Evolutionary conservation across 306 rosid species (phyloP), one percentile per base, ranked within the genome.

Genomic region (Heteromeles arbutifolia): DNA sequence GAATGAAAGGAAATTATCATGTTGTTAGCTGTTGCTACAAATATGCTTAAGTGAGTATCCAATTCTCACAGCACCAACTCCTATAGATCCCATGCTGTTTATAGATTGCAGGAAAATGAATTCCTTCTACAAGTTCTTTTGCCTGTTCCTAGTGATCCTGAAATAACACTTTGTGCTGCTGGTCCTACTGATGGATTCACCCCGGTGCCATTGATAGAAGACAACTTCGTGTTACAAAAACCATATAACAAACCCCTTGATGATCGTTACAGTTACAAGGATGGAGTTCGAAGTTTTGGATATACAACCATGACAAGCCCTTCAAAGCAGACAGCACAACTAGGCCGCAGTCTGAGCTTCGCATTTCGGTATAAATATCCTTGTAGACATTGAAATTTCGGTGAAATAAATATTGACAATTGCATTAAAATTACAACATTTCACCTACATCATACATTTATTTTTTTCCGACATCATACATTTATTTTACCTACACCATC

Each of bases 181-280:
- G 86, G 85, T 79, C 89, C 89, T 24, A 81, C 84, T 15, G 41
- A 66, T 65, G 91, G 87, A 4, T 87, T 87, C 84, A 83, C 65
- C 59, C 73, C 53, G 12, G 84, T 87, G 29, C 85, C 87, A 53
- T 59, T 85, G 65, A 83, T 81, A 18, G 67, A 77, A 41, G 44
- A 41, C 45, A 41, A 41, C 45, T 41, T 41, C 13, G 45, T 41
- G 12, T 41, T 41, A 41, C 45, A 41, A 41, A 41, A 0, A 41
- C 45, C 45, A 41, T 41, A 41, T 10, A 41, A 41, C 45, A 13
- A 41, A 26, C 28, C 28, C 6, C 77, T 65, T 2, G 4, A 57
- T 25, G 69, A 79, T 7, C 74, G 74, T 28, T 79, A 79, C 22
- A 79, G 64, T 4, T 43, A 19, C 65, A 44, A 52, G 45, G 45